These are phyloP conservation scores for Scutellaria galericulata DNA, from an alignment of 257 asterid genomes.

Conservation along the genomic window DNA sequence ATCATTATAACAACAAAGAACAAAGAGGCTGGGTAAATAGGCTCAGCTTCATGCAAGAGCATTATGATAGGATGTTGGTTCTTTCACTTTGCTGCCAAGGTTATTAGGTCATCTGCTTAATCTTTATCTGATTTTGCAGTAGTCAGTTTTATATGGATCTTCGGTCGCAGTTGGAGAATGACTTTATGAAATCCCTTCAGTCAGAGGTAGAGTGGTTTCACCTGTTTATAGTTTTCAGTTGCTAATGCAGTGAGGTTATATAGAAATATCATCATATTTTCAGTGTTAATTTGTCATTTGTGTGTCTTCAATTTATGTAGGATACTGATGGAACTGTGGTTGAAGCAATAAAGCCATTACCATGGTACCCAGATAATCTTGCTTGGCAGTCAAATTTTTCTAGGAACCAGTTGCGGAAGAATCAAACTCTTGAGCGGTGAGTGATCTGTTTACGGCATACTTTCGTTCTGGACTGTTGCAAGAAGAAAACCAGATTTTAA, in stretches of 20 bases:
- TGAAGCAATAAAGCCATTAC: conserved; percentile 78
- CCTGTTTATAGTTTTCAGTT: conserved; percentile 17
- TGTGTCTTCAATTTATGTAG: conserved; percentile 46
- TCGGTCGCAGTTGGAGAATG: conserved; percentile 79
- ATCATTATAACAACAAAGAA: too few relatives aligned
- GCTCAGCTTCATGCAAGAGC: conserved; percentile 3
- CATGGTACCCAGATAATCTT: conserved; percentile 95
- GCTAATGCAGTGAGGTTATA: conserved; percentile 9
- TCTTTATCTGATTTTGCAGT: conserved; percentile 55
- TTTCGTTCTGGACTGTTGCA: not conserved
- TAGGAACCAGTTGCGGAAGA: conserved; percentile 87
- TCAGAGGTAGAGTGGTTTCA: conserved; percentile 67
- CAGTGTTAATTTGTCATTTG: conserved; percentile 5
- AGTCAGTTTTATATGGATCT: conserved; percentile 80
- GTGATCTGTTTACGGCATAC: conserved; percentile 28
- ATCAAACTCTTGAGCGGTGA: conserved; percentile 84
- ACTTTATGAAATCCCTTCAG: conserved; percentile 74
- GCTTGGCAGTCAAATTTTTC: conserved; percentile 99
- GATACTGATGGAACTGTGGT: conserved; percentile 71
- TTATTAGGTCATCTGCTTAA: conserved; percentile 8
- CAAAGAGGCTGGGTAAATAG: not conserved
- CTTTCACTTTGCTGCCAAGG: not conserved
- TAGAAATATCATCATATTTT: conserved; percentile 5
- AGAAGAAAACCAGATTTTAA: conserved; percentile 7
- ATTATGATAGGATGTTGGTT: not conserved